Conservation (phyloP, 1,284 basidiomycete genomes). For the Trichosporon faecale region DNA sequence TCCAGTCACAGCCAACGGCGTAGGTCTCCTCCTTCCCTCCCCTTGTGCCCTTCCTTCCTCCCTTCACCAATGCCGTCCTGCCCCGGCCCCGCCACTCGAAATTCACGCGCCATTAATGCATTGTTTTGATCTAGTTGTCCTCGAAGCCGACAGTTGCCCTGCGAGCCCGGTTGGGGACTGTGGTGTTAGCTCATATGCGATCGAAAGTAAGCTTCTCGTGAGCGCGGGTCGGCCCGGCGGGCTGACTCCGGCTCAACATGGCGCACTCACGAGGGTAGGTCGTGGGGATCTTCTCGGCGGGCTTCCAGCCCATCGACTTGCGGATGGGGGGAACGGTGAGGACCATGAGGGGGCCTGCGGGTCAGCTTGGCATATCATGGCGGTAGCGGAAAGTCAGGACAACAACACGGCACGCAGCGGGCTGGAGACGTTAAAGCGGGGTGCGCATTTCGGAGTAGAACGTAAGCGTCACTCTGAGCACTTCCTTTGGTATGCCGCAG, state of each 20-base stretch:
- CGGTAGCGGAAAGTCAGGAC: neutral
- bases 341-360: slow-evolving; percentile 70
- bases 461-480: no score
- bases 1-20: no score
- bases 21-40: no score
- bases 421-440: no score
- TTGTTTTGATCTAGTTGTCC: neutral
- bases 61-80: no score
- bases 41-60: no score
- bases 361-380: slow-evolving; percentile 5
- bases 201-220: no score
- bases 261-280: slow-evolving; percentile 76
- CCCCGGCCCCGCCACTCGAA: no score
- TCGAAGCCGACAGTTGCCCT: slow-evolving; percentile 7
- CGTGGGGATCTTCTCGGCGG: slow-evolving; percentile 71
- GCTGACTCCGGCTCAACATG: neutral
- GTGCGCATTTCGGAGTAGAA: no score
- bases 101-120: neutral
- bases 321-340: slow-evolving; percentile 76
- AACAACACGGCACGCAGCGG: neutral
- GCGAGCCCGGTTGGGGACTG: neutral
- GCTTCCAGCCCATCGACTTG: slow-evolving; percentile 67
- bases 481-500: no score
- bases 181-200: neutral
- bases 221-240: no score